Evolutionary conservation across 345 rosid genomes (phyloP), one percentile per base, ranked within the genome.

Genomic region (Salix brachista): DNA sequence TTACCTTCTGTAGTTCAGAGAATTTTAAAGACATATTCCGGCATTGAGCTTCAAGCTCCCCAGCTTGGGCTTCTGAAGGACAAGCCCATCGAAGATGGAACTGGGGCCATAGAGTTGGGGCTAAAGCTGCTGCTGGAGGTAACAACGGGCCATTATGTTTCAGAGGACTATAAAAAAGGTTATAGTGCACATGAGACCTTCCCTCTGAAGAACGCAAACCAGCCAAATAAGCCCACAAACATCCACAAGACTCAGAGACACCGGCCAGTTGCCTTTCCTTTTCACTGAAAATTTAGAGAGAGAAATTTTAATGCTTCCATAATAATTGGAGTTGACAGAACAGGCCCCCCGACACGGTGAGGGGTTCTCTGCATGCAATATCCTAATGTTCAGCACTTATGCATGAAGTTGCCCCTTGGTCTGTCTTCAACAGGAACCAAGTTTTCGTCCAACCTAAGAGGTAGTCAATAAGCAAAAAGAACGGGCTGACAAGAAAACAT

Each of bases 81-180:
- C 98, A 96, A 70, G 97, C 94, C 99, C 99, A 96, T 25, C 99
- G 94, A 67, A 96, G 97, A 85, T 93, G 98, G 83, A 93, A 96
- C 67, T 90, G 95, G 26, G 99, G 98, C 99, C 99, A 96, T 65
- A 96, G 82, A 26, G 95, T 92, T 46, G 99, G 98, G 69, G 99
- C 97, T 73, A 96, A 86, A 83, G 98, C 97, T 81, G 98, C 99
- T 17, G 99, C 99, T 4, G 99, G 97, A 78, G 97, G 98, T 73
- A 90, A 77, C 73, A 96, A 84, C 64, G 91, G 83, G 62, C 86
- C 88, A 62, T 80, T 60, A 77, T 91, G 86, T 86, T 79, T 92
- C 36, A 76, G 67, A 70, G 92, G 89, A 83, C 92, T 88, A 79
- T 91, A 96, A 71, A 92, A 91, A 37, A 89, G 89, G 83, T 96